Conservation (phyloP, 805 yeast species). For the Schwanniomyces sp. region DNA sequence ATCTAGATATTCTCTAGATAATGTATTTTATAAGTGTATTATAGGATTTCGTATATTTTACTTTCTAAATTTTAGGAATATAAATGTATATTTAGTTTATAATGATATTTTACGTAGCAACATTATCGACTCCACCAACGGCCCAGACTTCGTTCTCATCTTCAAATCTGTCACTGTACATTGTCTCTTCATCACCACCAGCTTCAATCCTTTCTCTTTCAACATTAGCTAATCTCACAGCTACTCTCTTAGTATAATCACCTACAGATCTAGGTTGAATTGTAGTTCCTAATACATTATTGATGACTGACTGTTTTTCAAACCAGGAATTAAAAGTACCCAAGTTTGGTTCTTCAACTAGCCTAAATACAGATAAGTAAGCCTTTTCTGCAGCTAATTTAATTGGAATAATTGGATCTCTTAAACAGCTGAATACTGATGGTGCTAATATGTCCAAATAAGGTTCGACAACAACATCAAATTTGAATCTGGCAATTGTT, state of each 20-base stretch:
- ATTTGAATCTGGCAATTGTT: constrained; percentile 68
- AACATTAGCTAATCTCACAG: constrained; percentile 76
- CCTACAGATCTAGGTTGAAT: constrained; percentile 72
- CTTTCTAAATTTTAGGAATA: not conserved
- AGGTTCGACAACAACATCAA: constrained; percentile 49
- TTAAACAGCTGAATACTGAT: constrained; percentile 74
- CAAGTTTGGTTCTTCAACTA: constrained; percentile 65
- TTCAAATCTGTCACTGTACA: constrained; percentile 81
- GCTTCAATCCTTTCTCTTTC: constrained; percentile 86
- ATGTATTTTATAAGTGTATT: not conserved
- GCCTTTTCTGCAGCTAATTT: constrained; percentile 94
- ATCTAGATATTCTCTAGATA: not conserved
- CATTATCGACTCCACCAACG: constrained; percentile 63
- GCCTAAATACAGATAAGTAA: constrained; percentile 65
- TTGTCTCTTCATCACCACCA: constrained; percentile 86
- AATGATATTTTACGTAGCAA: constrained; percentile 10
- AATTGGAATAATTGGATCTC: constrained; percentile 88
- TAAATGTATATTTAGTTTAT: not conserved
- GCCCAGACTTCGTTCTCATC: constrained; percentile 90
- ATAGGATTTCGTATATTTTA: not conserved
- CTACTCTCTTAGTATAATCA: constrained; percentile 91
- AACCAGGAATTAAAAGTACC: constrained; percentile 67
- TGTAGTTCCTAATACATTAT: constrained; percentile 42
- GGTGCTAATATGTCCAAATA: constrained; percentile 61
- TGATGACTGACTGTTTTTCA: constrained; percentile 31